These are phyloP conservation scores for Salix udensis DNA, from an alignment of 345 rosid species.

Conservation along the genomic window DNA sequence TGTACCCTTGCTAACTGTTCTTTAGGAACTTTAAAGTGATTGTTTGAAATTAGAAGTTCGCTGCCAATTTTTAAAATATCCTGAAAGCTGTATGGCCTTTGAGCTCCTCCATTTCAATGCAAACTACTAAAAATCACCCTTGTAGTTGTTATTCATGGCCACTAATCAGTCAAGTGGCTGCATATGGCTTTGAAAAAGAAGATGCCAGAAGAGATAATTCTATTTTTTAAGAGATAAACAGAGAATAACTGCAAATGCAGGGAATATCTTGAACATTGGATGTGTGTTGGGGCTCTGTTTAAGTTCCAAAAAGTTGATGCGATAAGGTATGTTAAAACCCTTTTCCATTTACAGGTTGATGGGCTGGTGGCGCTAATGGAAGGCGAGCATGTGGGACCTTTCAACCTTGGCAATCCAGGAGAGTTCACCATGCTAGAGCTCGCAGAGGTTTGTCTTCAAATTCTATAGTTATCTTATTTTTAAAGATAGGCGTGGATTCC, in stretches of 20 bases:
- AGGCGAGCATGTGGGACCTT: slow-evolving; percentile 88
- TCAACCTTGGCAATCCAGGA: slow-evolving; percentile 97
- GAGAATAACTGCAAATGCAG: neutral
- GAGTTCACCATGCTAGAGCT: slow-evolving; percentile 98
- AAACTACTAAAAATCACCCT: neutral
- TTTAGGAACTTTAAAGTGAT: neutral
- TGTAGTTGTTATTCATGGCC: neutral
- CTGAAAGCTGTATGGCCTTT: neutral
- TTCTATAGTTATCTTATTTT: neutral
- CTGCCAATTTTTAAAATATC: neutral
- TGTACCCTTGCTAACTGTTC: neutral
- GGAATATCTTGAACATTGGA: neutral
- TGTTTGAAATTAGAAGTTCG: neutral
- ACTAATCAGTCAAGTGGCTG: neutral
- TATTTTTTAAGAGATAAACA: neutral
- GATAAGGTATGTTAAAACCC: neutral
- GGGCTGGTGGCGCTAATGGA: slow-evolving; percentile 92
- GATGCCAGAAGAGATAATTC: neutral
- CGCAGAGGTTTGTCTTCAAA: slow-evolving; percentile 65
- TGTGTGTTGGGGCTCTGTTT: neutral
- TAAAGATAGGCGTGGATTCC: neutral
- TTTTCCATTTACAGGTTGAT: slow-evolving; percentile 55
- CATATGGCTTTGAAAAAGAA: neutral
- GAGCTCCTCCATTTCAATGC: neutral
- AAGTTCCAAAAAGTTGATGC: neutral